Percentiles rank a stretch among this genome's conserved stretches.
phyloP scores from a whole-genome alignment of 2,329 filamentous ascomycete species.

The Calcarisporium arbuscula region DNA sequence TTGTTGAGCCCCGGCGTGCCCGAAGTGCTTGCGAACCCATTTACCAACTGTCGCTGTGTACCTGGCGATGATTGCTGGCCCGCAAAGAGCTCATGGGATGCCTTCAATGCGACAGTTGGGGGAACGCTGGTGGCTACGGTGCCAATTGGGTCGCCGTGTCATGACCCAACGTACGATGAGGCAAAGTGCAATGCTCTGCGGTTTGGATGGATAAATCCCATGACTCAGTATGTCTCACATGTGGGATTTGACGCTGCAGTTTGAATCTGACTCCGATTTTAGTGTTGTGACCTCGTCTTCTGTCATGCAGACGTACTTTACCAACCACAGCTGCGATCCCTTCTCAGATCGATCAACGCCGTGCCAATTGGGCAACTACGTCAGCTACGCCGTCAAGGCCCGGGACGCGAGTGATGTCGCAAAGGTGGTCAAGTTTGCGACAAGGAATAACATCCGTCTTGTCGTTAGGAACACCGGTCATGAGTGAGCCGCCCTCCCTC shows the following conservation, averaged over 20 bases:
- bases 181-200: constrained; percentile 32
- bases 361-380: constrained; percentile 38
- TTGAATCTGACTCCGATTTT: not conserved
- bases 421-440: not conserved
- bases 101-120: constrained; percentile 44
- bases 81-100: constrained; percentile 32
- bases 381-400: constrained; percentile 31
- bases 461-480: constrained; percentile 45
- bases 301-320: constrained; percentile 31
- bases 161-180: constrained; percentile 39
- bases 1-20: no score
- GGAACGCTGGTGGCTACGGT: constrained; percentile 45
- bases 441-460: constrained; percentile 35
- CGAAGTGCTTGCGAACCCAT: no score
- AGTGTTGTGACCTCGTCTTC: constrained; percentile 32
- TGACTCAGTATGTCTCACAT: constrained; percentile 25
- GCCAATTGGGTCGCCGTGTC: constrained; percentile 47
- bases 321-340: constrained; percentile 31
- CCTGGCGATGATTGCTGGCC: constrained; percentile 52
- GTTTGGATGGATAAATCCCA: constrained; percentile 24
- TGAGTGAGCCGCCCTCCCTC: no score
- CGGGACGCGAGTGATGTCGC: constrained; percentile 21
- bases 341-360: constrained; percentile 28
- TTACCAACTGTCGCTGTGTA: constrained; percentile 24
- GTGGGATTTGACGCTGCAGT: not conserved